Conservation (phyloP, 108 stramenopile species). For the Aurantiochytrium sp. region DNA sequence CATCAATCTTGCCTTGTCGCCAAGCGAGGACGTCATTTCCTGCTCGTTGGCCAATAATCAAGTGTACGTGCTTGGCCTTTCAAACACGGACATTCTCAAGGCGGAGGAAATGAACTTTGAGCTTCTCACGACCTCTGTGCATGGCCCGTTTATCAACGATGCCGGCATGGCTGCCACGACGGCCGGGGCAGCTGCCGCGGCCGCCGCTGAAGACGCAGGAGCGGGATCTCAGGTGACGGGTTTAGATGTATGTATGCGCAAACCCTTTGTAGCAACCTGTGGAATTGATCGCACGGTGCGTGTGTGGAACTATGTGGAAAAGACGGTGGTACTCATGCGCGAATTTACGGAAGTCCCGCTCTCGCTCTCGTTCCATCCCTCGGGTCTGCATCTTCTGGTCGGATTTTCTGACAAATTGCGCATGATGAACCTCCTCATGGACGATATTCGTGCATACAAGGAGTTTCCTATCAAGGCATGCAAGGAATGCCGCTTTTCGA, state of each 20-base stretch:
- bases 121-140: background rate
- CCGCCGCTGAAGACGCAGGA: background rate
- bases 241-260: slow-evolving; percentile 47
- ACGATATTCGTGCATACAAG: slow-evolving; percentile 42
- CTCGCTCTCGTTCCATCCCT: slow-evolving; percentile 46
- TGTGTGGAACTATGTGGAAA: slow-evolving; percentile 55
- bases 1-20: slow-evolving; percentile 30
- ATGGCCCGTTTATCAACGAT: background rate
- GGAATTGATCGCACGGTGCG: slow-evolving; percentile 48
- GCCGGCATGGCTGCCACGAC: background rate
- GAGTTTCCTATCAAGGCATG: slow-evolving; percentile 54
- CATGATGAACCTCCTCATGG: slow-evolving; percentile 47
- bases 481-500: slow-evolving; percentile 46
- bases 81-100: slow-evolving; percentile 19
- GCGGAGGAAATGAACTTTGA: slow-evolving; percentile 27
- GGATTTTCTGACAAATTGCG: slow-evolving; percentile 56
- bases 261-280: slow-evolving; percentile 52
- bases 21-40: slow-evolving; percentile 30
- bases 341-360: slow-evolving; percentile 37
- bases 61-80: slow-evolving; percentile 21
- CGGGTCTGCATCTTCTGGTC: slow-evolving; percentile 44
- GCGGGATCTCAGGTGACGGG: slow-evolving; percentile 33
- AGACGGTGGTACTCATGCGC: slow-evolving; percentile 37
- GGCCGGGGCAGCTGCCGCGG: background rate
- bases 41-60: slow-evolving; percentile 25